Evolutionary conservation across 176 grass and related monocot genomes (phyloP), one percentile per base, ranked within the genome.

Genomic region (Olyra latifolia): DNA sequence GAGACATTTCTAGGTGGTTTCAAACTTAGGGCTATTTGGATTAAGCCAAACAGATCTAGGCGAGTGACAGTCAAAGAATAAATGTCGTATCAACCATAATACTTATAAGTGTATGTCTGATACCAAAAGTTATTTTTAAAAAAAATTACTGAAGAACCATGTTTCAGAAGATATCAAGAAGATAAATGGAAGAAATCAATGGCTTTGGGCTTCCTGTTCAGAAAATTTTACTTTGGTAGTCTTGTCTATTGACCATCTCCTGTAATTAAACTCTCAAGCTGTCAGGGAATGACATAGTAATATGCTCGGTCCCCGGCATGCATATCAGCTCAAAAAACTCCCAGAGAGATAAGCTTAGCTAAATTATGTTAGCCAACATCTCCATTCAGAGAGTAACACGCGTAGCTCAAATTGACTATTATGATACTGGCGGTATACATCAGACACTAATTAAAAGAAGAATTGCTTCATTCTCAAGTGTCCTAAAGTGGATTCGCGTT

Each of bases 401-500:
- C 13, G 7, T 27, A 57, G 27, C 28, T 22, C 60, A 71, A 43
- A 45, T 74, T 20, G 45, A 62, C 40, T 47, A 58, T 66, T 58
- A 72, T 53, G 24, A 78, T 86, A 74, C 20, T 79, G 66, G 32
- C 32, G 32, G 17, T 24, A 78, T 52, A 44, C 57, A 71, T 57
- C 64, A 68, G 28, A 65, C 64, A 72, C 57, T 39, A 53, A 40
- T 35, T 35, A 44, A 40, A 77, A 53, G 43, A 49, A 20, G 28
- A 40, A 47, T 85, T 63, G 52, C 83, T 86, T 86, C 45, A 47
- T 83, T 67, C 23, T 62, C 58, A 86, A 83, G 86, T 61, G 60
- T 89, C 44, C 35, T 84, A 84, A 88, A 60, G 71, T 80, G 69
- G 69, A 85, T 79, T 76, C 56, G 11, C 16, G 62, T 83, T 71